Evolutionary conservation across 345 rosid genomes (phyloP).

Genomic region (Brassica nigra): DNA sequence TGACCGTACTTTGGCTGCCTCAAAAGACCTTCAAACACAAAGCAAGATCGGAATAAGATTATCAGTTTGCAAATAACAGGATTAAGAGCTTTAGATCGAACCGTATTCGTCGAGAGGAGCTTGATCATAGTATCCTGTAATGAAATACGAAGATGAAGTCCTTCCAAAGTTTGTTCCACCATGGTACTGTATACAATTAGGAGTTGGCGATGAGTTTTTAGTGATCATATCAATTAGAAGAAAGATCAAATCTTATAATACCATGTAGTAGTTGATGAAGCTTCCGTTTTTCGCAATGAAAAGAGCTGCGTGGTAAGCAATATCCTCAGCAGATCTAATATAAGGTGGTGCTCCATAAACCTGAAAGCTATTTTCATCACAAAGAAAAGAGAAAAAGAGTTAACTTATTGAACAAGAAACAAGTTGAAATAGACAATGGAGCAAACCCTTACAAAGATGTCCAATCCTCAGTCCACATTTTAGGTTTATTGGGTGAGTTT

Average conservation of each 20-base stretch:
- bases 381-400: slow-evolving; percentile 3
- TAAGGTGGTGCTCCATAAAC: slow-evolving; percentile 67
- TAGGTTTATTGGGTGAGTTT: slow-evolving; percentile 80
- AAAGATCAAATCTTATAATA: slow-evolving; percentile 22
- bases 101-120: slow-evolving; percentile 96
- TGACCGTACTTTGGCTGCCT: slow-evolving; percentile 93
- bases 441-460: slow-evolving; percentile 69
- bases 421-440: neutral
- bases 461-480: slow-evolving; percentile 92
- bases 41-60: neutral
- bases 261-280: slow-evolving; percentile 89
- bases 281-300: slow-evolving; percentile 86
- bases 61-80: neutral
- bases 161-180: slow-evolving; percentile 98
- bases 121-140: slow-evolving; percentile 79
- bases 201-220: neutral
- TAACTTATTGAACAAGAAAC: slow-evolving; percentile 23
- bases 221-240: neutral
- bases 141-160: slow-evolving; percentile 62
- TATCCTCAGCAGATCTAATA: slow-evolving; percentile 72
- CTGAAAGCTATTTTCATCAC: slow-evolving; percentile 53
- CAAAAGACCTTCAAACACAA: slow-evolving; percentile 53
- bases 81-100: slow-evolving; percentile 31
- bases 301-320: slow-evolving; percentile 76
- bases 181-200: slow-evolving; percentile 57